Evolutionary conservation across 345 rosid genomes (phyloP), one percentile per base, ranked within the genome.

Genomic region (Adansonia digitata): DNA sequence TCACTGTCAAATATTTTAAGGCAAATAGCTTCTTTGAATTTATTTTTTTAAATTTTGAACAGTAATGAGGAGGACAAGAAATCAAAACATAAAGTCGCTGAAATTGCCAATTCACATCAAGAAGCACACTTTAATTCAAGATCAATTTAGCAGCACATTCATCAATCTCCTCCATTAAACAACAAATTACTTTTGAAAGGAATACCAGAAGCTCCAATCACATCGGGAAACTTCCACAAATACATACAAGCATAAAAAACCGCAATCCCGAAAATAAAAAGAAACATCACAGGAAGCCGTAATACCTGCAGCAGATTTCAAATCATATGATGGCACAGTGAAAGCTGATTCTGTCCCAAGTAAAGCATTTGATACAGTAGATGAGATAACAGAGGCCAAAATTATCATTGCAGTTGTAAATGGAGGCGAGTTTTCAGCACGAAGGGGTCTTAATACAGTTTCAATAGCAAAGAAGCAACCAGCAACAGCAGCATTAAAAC

Each of bases 381-480:
- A 91, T 74, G 99, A 95, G 82, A 95, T 86, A 69, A 95, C 96
- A 61, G 98, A 95, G 62, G 99, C 99, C 84, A 93, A 86, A 69
- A 95, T 90, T 73, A 95, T 95, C 99, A 93, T 95, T 27, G 97
- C 99, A 35, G 99, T 95, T 48, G 98, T 95, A 82, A 93, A 93
- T 37, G 99, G 99, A 83, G 98, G 98, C 4, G 99, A 95, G 80
- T 93, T 95, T 81, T 95, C 99, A 43, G 98, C 98, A 61, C 86
- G 89, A 22, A 87, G 90, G 71, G 99, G 99, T 80, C 99, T 89
- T 69, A 95, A 83, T 63, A 95, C 97, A 14, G 98, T 95, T 84
- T 95, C 99, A 34, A 95, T 92, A 24, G 99, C 98, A 85, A 95
- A 93, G 84, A 95, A 95, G 77, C 98, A 95, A 77, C 99, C 98